These are phyloP conservation scores for Spathaspora sp. DNA, from an alignment of 805 yeast genomes.

Conservation along the genomic window DNA sequence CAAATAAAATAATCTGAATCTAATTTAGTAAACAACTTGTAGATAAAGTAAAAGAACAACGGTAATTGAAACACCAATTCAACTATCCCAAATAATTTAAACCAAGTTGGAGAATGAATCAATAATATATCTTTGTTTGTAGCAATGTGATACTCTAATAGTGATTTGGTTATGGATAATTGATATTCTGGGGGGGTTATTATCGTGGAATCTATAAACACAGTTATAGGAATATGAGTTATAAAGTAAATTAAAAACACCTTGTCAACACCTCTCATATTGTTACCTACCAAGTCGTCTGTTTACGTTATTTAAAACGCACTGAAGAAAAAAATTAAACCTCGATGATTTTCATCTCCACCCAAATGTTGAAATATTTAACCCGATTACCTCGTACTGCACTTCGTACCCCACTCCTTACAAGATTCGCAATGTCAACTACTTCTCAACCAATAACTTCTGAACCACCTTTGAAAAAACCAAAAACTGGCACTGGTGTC, in stretches of 20 bases:
- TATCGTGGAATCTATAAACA: conserved; percentile 70
- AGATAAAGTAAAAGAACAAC: conserved; percentile 52
- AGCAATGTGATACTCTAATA: conserved; percentile 58
- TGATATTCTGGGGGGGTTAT: conserved; percentile 55
- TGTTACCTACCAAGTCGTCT: neutral
- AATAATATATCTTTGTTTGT: conserved; percentile 72
- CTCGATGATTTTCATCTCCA: neutral
- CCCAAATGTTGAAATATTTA: neutral
- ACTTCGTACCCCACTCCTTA: neutral
- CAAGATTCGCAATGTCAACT: neutral
- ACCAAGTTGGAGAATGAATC: conserved; percentile 63
- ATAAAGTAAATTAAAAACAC: conserved; percentile 52
- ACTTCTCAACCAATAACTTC: neutral
- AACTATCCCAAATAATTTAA: conserved; percentile 62
- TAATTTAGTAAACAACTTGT: conserved; percentile 9
- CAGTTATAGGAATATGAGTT: conserved; percentile 71
- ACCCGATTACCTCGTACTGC: neutral
- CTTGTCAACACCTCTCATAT: conserved; percentile 23
- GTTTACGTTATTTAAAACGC: neutral
- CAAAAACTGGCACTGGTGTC: neutral
- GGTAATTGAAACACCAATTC: conserved; percentile 82
- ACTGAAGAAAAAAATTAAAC: neutral
- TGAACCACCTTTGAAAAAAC: neutral
- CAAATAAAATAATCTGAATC: conserved; percentile 18
- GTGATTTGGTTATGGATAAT: conserved; percentile 42